phyloP scores from a whole-genome alignment of 495 filamentous ascomycete genomes.

The Halenospora varia region DNA sequence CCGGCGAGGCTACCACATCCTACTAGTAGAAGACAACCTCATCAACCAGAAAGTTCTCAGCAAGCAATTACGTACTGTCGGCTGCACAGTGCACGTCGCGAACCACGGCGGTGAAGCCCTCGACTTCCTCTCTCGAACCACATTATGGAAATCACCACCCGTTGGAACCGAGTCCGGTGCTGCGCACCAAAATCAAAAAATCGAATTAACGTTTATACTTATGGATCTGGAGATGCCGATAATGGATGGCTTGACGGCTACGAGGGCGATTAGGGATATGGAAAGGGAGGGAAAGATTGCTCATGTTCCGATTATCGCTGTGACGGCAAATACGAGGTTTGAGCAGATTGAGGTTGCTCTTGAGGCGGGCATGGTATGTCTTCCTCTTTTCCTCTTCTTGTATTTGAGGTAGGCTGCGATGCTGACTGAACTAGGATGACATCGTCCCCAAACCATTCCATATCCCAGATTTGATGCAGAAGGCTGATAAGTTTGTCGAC shows the following conservation, averaged over 20 bases:
- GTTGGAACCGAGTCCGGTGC: neutral
- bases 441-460: neutral
- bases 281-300: conserved; percentile 44
- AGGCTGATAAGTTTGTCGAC: neutral
- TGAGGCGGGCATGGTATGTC: conserved; percentile 43
- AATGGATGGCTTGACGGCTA: conserved; percentile 75
- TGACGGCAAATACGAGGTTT: conserved; percentile 69
- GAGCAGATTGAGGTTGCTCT: conserved; percentile 56
- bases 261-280: conserved; percentile 60
- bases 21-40: conserved; percentile 51
- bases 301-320: conserved; percentile 72
- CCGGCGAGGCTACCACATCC: conserved; percentile 19
- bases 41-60: conserved; percentile 69
- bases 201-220: conserved; percentile 60
- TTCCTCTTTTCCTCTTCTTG: neutral
- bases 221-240: conserved; percentile 53
- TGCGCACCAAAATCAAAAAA: conserved; percentile 20
- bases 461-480: neutral
- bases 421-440: neutral
- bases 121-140: conserved; percentile 40
- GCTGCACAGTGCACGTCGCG: conserved; percentile 63
- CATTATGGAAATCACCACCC: conserved; percentile 13
- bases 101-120: conserved; percentile 77
- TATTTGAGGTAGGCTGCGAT: neutral
- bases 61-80: conserved; percentile 57